phyloP scores from a whole-genome alignment of 108 stramenopile species.

The Poteriospumella lacustris region DNA sequence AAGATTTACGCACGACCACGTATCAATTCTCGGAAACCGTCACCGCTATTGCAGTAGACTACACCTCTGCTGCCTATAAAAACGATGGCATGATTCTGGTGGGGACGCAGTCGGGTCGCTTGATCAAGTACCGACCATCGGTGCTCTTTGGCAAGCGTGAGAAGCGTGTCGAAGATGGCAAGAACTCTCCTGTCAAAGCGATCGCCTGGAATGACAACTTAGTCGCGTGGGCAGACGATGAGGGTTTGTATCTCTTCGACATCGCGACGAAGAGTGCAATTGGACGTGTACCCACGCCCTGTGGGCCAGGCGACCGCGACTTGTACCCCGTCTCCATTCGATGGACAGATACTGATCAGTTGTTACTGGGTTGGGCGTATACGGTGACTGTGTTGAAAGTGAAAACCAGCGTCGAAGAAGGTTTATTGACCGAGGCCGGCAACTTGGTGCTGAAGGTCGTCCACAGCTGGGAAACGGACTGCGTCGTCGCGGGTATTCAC shows the following conservation, averaged over 20 bases:
- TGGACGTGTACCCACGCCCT: not conserved
- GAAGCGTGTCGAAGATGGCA: not conserved
- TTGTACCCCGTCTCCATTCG: not conserved
- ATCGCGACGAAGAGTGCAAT: not conserved
- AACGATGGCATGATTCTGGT: not conserved
- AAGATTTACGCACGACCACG: no score
- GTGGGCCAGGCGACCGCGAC: not conserved
- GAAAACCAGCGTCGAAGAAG: not conserved
- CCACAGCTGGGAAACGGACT: not conserved
- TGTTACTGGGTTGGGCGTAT: slow-evolving; percentile 11
- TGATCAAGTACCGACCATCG: not conserved
- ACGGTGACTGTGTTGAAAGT: not conserved
- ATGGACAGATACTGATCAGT: not conserved
- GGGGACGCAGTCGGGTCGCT: not conserved
- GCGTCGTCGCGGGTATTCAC: not conserved
- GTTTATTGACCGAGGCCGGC: not conserved
- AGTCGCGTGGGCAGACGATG: slow-evolving; percentile 1
- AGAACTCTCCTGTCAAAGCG: not conserved
- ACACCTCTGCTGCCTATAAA: not conserved
- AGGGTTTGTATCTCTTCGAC: not conserved
- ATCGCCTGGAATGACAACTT: not conserved
- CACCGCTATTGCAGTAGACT: not conserved
- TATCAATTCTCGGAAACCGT: not conserved
- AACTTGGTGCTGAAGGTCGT: not conserved
- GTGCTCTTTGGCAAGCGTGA: not conserved